Evolutionary conservation across 164 flowering plant species (phyloP).

Genomic region (Protea cynaroides): DNA sequence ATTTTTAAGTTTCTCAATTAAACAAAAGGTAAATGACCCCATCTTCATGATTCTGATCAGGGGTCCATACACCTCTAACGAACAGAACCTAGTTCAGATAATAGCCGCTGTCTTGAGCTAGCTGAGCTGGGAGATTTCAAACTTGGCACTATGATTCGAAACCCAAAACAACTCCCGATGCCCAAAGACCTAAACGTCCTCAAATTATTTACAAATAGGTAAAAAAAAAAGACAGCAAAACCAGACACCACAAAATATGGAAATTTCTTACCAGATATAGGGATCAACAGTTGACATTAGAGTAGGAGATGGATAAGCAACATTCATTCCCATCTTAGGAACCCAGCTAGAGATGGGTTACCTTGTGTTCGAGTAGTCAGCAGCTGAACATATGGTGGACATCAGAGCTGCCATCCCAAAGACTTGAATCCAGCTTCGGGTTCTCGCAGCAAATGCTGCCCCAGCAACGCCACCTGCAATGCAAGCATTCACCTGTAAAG

Average conservation of each 20-base stretch:
- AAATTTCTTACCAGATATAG: too few species aligned
- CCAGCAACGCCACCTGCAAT: slow-evolving; percentile 76
- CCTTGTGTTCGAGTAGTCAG: slow-evolving; percentile 32
- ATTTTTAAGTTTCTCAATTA: too few species aligned
- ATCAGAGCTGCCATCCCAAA: slow-evolving; percentile 44
- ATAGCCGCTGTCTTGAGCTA: too few species aligned
- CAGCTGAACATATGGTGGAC: slow-evolving; percentile 44
- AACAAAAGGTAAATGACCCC: too few species aligned
- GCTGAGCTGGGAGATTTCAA: too few species aligned
- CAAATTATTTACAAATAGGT: background rate
- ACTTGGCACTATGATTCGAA: too few species aligned
- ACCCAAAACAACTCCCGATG: too few species aligned
- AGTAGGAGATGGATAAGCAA: background rate
- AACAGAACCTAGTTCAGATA: too few species aligned
- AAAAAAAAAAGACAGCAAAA: background rate
- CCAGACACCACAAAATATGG: too few species aligned
- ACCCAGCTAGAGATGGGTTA: slow-evolving; percentile 10
- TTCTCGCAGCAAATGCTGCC: slow-evolving; percentile 58
- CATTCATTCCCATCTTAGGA: slow-evolving; percentile 2
- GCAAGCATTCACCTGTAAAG: slow-evolving; percentile 53
- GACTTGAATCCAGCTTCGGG: slow-evolving; percentile 54
- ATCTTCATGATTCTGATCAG: too few species aligned
- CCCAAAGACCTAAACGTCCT: too few species aligned
- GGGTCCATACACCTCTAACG: too few species aligned
- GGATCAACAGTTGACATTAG: background rate